These are phyloP conservation scores for Rhodocollybia butyracea DNA, from an alignment of 768 basidiomycete genomes.

Conservation along the genomic window DNA sequence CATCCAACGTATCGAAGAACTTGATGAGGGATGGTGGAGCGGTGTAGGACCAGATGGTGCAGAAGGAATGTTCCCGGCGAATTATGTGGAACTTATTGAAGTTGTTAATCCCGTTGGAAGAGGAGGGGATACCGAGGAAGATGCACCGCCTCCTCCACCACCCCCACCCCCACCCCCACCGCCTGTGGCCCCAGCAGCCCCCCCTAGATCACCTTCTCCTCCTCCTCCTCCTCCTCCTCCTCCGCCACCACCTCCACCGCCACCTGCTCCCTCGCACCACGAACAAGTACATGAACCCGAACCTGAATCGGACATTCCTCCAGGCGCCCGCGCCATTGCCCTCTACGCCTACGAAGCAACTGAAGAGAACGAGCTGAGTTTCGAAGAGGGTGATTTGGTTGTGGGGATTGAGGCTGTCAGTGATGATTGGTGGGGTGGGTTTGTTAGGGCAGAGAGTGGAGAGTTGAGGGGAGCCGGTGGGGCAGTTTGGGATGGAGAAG, in stretches of 20 bases:
- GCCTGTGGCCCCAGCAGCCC: background rate
- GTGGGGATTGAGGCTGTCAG: constrained; percentile 73
- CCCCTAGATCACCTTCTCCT: background rate
- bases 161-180: constrained; percentile 30
- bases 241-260: constrained; percentile 16
- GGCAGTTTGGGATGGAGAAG: too few relatives aligned
- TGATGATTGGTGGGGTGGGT: constrained; percentile 94
- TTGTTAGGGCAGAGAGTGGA: too few relatives aligned
- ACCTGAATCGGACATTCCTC: too few relatives aligned
- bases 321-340: constrained; percentile 28
- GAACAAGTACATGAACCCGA: constrained; percentile 43
- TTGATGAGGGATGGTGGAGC: constrained; percentile 92
- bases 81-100: constrained; percentile 82
- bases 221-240: background rate
- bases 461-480: constrained; percentile 31
- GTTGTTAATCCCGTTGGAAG: constrained; percentile 33
- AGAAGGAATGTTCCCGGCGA: constrained; percentile 89
- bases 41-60: constrained; percentile 71
- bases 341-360: constrained; percentile 74
- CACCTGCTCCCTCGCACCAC: constrained; percentile 44
- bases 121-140: constrained; percentile 46
- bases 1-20: constrained; percentile 77
- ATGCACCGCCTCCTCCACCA: constrained; percentile 50
- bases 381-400: constrained; percentile 81
- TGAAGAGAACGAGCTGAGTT: constrained; percentile 88